A percentile compares a stretch with the other conserved stretches of the same genome.
Evolutionary conservation across 164 flowering plant genomes (phyloP).

Genomic region (Echeveria elegans): DNA sequence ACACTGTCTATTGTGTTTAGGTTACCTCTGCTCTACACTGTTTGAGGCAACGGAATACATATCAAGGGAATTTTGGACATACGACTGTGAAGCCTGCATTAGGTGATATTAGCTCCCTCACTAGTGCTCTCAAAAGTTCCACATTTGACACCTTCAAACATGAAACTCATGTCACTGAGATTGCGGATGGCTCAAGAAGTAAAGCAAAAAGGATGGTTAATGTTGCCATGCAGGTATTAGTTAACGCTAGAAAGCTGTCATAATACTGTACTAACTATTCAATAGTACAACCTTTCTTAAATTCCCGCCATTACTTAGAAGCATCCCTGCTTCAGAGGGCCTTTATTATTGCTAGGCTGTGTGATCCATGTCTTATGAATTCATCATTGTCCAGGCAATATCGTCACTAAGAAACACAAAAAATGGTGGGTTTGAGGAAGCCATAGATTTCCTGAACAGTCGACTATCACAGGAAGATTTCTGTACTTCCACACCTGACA

Average conservation of each 20-base stretch:
- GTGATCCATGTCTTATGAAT: background rate
- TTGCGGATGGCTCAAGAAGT: slow-evolving; percentile 43
- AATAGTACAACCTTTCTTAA: background rate
- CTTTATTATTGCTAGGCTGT: background rate
- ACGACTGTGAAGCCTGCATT: slow-evolving; percentile 21
- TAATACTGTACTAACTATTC: background rate
- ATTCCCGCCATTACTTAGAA: background rate
- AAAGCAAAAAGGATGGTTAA: slow-evolving; percentile 60
- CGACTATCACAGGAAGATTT: slow-evolving; percentile 22
- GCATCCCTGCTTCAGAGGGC: background rate
- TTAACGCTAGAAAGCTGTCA: background rate
- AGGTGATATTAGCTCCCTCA: slow-evolving; percentile 17
- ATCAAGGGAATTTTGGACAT: slow-evolving; percentile 29
- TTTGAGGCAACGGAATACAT: slow-evolving; percentile 54
- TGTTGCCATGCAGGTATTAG: slow-evolving; percentile 49
- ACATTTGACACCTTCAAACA: slow-evolving; percentile 25
- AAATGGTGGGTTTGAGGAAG: slow-evolving; percentile 34
- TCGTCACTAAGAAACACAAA: slow-evolving; percentile 32
- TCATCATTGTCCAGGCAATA: slow-evolving; percentile 26
- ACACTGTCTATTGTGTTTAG: slow-evolving; percentile 21
- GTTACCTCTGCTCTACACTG: slow-evolving; percentile 41
- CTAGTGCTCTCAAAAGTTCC: slow-evolving; percentile 23
- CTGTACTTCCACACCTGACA: slow-evolving; percentile 9
- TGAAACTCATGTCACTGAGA: slow-evolving; percentile 39
- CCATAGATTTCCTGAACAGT: slow-evolving; percentile 31